Base-by-base conservation (phyloP, 2,329 filamentous ascomycete genomes). In the Delphinella strobiligena region DNA sequence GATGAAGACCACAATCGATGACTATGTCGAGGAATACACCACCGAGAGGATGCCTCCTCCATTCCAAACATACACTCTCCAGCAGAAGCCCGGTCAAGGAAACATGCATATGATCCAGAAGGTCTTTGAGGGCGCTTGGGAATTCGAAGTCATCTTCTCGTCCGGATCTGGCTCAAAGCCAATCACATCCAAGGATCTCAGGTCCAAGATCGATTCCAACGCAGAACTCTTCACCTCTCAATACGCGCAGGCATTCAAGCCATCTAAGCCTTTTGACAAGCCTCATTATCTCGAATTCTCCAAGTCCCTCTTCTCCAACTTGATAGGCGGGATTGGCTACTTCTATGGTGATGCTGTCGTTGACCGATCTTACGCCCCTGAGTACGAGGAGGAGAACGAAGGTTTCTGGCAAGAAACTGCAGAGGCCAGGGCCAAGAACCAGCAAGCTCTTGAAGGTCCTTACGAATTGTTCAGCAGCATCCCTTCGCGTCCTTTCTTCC, bases 381-480 rank as follows among this genome's bases (percentile, higher is more conserved):
- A 93, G 53, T 96, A 96, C 50, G 86, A 94, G 9, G 91, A 98
- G 63, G 86, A 93, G 48, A 84, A 86, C 43, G 91, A 96, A 61
- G 82, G 84, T 0, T 96, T 96, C 63, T 95, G 89, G 88, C 80
- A 91, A 55, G 88, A 93, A 49, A 78, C 91, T 14, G 87, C 81
- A 2, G 80, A 82, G 53, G 89, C 88, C 4, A 74, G 86, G 42
- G 72, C 68, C 17, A 75, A 78, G 43, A 78, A 75, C 40, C 63
- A 75, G 47, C 78, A 87, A 47, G 68, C 76, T 44, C 62, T 80
- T 1, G 87, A 93, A 54, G 85, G 85, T 0, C 86, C 89, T 1
- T 84, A 80, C 40, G 85, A 94, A 58, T 74, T 98, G 2, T 96
- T 88, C 58, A 93, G 88, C 5, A 85, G 80, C 51, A 80, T 96